Conservation (phyloP, 306 rosid species). For the Trichosanthes truncata region DNA sequence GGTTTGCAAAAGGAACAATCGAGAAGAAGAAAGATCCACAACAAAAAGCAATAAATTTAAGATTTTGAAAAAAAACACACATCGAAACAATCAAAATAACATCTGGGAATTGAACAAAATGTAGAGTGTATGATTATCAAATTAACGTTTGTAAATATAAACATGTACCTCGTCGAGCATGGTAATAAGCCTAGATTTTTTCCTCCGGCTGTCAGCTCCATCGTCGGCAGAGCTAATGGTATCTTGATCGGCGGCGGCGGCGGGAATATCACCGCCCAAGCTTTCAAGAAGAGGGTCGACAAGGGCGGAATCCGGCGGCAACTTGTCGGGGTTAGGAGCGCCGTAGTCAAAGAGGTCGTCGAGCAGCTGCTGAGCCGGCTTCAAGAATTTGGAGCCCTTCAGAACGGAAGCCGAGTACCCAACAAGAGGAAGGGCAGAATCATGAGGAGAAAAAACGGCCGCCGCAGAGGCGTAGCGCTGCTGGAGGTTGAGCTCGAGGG, state of each 20-base stretch:
- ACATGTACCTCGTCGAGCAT: constrained; percentile 67
- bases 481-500: constrained; percentile 46
- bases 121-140: neutral
- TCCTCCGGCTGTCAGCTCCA: constrained; percentile 27
- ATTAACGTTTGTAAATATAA: neutral
- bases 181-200: constrained; percentile 45
- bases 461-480: constrained; percentile 27
- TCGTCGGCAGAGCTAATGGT: neutral
- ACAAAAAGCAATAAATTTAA: neutral
- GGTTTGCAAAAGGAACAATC: neutral
- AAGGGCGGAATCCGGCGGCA: constrained; percentile 28
- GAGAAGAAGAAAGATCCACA: neutral
- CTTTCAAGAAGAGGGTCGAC: constrained; percentile 21
- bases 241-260: neutral
- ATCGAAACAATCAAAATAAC: neutral
- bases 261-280: neutral
- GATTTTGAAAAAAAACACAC: neutral
- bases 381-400: constrained; percentile 61
- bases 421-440: constrained; percentile 27
- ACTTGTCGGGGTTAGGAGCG: constrained; percentile 13
- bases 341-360: constrained; percentile 47
- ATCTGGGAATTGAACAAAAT: neutral
- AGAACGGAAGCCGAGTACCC: constrained; percentile 27
- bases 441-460: neutral
- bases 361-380: constrained; percentile 59